Conservation (phyloP, 179 eudicot species). For the Spinacia oleracea region DNA sequence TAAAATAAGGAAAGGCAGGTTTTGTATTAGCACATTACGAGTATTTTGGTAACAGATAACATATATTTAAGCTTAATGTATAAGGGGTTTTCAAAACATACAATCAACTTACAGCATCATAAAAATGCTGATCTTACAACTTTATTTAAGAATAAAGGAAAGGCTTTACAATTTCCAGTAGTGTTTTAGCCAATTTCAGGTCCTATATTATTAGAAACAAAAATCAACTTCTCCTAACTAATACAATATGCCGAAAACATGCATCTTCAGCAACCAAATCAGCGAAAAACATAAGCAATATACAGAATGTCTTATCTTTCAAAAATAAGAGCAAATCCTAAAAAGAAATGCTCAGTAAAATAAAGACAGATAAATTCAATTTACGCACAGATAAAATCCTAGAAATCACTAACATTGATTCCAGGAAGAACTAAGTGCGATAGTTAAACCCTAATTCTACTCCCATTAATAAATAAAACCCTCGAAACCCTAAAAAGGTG, state of each 20-base stretch:
- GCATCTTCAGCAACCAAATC: not conserved
- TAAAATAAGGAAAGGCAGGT: not conserved
- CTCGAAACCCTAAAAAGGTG: not conserved
- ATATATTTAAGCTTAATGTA: no score
- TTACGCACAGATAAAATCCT: constrained; percentile 43
- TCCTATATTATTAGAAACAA: not conserved
- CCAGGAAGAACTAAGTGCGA: constrained; percentile 46
- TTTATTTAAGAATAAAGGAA: not conserved
- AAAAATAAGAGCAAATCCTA: constrained; percentile 6
- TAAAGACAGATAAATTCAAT: constrained; percentile 13
- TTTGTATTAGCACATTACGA: no score
- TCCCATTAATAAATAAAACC: not conserved
- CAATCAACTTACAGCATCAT: no score
- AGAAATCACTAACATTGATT: constrained; percentile 24
- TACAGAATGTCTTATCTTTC: constrained; percentile 20
- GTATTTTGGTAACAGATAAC: no score
- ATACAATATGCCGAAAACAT: not conserved
- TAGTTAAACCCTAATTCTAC: not conserved
- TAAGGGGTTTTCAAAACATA: no score
- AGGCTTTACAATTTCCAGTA: no score
- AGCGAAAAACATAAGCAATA: no score
- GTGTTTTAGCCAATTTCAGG: not conserved
- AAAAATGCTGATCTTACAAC: no score
- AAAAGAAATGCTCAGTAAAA: not conserved
- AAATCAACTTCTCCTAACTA: not conserved